A percentile compares a stretch with the other conserved stretches of the same genome.
phyloP scores from a whole-genome alignment of 2,329 filamentous ascomycete genomes.

The Aspergillus thermomutatus region DNA sequence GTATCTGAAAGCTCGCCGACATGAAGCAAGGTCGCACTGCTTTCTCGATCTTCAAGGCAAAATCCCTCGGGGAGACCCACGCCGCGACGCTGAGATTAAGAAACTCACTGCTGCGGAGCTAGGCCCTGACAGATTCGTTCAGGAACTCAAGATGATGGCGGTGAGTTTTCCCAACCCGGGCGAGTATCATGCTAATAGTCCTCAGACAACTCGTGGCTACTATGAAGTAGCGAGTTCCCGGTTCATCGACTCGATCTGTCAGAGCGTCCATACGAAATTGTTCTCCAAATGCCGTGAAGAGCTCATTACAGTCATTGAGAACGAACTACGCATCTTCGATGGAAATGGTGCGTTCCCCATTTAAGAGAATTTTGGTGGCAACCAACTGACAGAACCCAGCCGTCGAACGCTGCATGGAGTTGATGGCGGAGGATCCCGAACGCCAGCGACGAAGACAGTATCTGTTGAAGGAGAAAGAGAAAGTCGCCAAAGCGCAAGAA shows the following conservation, averaged over 20 bases:
- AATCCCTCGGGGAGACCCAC: conserved; percentile 17
- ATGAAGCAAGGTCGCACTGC: conserved; percentile 12
- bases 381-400: conserved; percentile 19
- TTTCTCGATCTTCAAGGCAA: conserved; percentile 14
- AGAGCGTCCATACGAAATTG: conserved; percentile 34
- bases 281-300: conserved; percentile 34
- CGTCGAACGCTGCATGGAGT: conserved; percentile 29
- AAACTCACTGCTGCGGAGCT: conserved; percentile 26
- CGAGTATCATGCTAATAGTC: conserved; percentile 7
- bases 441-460: conserved; percentile 29
- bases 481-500: conserved; percentile 32
- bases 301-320: conserved; percentile 28
- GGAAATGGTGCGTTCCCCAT: conserved; percentile 26
- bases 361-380: not conserved
- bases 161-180: conserved; percentile 24
- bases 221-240: conserved; percentile 39
- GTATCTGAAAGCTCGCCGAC: conserved; percentile 16
- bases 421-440: conserved; percentile 38
- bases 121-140: conserved; percentile 30
- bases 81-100: conserved; percentile 17
- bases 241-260: conserved; percentile 39
- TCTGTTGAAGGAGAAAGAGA: conserved; percentile 31
- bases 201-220: conserved; percentile 34
- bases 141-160: conserved; percentile 42
- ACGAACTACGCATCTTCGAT: conserved; percentile 26